phyloP scores from a whole-genome alignment of 2,329 filamentous ascomycete species.

The Cordyceps javanica region DNA sequence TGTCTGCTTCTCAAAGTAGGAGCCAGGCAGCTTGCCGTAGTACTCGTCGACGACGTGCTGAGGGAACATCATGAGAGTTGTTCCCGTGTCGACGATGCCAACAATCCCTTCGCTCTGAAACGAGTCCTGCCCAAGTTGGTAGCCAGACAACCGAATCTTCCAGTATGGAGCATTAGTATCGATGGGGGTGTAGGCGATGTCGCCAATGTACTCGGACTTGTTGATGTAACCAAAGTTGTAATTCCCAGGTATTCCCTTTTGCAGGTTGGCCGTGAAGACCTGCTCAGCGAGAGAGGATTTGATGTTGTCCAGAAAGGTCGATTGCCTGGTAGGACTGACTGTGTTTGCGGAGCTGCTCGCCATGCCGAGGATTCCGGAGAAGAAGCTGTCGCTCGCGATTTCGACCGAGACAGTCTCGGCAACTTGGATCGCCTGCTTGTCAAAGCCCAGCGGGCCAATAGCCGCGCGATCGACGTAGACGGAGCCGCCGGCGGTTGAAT shows the following conservation, averaged over 20 bases:
- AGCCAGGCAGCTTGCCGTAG: constrained; percentile 50
- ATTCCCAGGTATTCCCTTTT: constrained; percentile 26
- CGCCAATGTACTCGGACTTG: constrained; percentile 47
- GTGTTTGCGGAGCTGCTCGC: constrained; percentile 28
- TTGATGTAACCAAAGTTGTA: constrained; percentile 48
- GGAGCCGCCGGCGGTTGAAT: constrained; percentile 54
- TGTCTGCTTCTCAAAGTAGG: constrained; percentile 35
- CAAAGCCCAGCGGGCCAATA: constrained; percentile 53
- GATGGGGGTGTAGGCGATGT: constrained; percentile 49
- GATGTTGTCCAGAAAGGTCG: constrained; percentile 32
- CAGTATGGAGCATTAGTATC: constrained; percentile 52
- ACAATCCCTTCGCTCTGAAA: constrained; percentile 30
- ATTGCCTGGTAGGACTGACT: constrained; percentile 24
- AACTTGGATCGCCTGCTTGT: constrained; percentile 58
- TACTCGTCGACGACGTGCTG: constrained; percentile 48
- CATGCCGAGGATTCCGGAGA: constrained; percentile 31
- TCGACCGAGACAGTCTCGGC: constrained; percentile 49
- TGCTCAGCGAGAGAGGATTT: constrained; percentile 22
- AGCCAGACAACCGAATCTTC: constrained; percentile 52
- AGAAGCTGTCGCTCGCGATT: constrained; percentile 29
- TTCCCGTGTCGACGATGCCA: constrained; percentile 65
- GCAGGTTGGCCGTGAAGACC: constrained; percentile 32
- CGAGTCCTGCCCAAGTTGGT: constrained; percentile 39
- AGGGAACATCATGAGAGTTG: constrained; percentile 57
- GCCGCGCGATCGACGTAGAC: constrained; percentile 61